These are phyloP conservation scores for Corymbia citriodora DNA, from an alignment of 441 rosid species.

Conservation along the genomic window DNA sequence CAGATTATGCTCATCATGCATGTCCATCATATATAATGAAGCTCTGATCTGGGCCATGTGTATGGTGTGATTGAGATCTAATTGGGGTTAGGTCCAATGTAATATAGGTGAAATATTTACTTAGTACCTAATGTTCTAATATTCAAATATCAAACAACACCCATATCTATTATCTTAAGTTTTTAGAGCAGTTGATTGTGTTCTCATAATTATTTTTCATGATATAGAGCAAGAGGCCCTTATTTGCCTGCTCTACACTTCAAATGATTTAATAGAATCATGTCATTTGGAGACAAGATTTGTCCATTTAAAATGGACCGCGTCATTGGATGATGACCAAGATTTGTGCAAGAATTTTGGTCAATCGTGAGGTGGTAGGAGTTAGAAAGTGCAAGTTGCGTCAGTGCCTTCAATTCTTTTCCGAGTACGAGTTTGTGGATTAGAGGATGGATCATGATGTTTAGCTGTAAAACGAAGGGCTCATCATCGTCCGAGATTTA, in stretches of 20 bases:
- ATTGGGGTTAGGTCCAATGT: no score
- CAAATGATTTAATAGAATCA: neutral
- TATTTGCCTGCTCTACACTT: neutral
- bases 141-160: rapidly evolving
- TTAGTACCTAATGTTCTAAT: no score
- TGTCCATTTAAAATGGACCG: neutral
- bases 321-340: neutral
- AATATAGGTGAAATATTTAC: no score
- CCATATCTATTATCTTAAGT: rapidly evolving
- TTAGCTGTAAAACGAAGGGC: neutral
- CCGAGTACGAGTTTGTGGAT: neutral
- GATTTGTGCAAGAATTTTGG: neutral
- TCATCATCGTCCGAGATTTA: neutral
- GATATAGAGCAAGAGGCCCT: no score
- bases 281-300: neutral
- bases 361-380: no score
- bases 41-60: neutral
- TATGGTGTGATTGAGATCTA: neutral
- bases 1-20: neutral
- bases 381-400: neutral
- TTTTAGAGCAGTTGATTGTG: rapidly evolving
- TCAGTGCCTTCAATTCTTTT: neutral
- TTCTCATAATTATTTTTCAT: no score
- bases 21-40: neutral
- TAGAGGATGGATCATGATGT: neutral